A percentile compares a stretch with the other conserved stretches of the same genome.
Conservation (phyloP, 177 flowering plant species). For the Tripterygium wilfordii region DNA sequence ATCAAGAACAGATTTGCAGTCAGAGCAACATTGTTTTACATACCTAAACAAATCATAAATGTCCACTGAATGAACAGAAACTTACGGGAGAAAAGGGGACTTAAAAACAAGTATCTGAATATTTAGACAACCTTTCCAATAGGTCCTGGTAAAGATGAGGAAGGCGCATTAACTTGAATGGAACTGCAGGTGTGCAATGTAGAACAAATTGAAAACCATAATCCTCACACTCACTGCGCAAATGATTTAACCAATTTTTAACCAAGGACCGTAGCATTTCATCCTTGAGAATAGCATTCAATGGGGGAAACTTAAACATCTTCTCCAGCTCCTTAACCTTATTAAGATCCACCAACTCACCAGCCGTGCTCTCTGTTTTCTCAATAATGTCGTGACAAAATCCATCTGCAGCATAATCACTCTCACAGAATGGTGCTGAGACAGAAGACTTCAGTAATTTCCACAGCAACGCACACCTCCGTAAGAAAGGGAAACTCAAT, state of each 20-base stretch:
- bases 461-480: constrained; percentile 86
- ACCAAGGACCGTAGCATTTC: constrained; percentile 32
- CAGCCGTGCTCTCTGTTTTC: constrained; percentile 15
- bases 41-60: constrained; percentile 62
- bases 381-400: constrained; percentile 23
- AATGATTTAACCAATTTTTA: constrained; percentile 61
- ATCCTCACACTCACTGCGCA: constrained; percentile 34
- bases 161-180: constrained; percentile 70
- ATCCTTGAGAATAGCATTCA: constrained; percentile 57
- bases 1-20: constrained; percentile 44
- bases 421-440: constrained; percentile 39
- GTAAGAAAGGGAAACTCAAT: constrained; percentile 64
- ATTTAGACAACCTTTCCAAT: constrained; percentile 64
- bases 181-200: constrained; percentile 60
- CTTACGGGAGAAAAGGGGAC: too few relatives aligned
- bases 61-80: too few relatives aligned
- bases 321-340: constrained; percentile 55
- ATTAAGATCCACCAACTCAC: constrained; percentile 26
- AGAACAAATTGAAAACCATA: constrained; percentile 20
- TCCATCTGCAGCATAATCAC: constrained; percentile 22
- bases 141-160: constrained; percentile 88
- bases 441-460: constrained; percentile 49
- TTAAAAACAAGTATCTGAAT: too few relatives aligned
- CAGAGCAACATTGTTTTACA: constrained; percentile 62
- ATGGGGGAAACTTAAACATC: constrained; percentile 62